Conservation (phyloP, 2,329 filamentous ascomycete species). For the Helminthosporium solani region DNA sequence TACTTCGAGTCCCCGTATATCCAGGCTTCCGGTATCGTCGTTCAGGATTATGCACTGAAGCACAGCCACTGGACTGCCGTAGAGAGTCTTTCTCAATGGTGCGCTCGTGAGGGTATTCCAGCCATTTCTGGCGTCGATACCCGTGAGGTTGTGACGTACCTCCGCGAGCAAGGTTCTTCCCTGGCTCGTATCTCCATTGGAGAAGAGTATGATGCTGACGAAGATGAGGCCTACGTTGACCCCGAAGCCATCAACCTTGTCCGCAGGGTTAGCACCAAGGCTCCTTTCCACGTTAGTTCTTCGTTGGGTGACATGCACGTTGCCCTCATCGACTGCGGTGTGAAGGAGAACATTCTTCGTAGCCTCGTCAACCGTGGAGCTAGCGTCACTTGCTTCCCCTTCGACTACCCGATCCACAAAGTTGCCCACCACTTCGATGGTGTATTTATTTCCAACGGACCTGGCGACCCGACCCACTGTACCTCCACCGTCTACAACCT, state of each 20-base stretch:
- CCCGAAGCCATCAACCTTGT: conserved; percentile 96
- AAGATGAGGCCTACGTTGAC: conserved; percentile 94
- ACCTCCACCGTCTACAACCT: conserved; percentile 93
- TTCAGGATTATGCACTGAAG: conserved; percentile 87
- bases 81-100: conserved; percentile 91
- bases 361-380: conserved; percentile 89
- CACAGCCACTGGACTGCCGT: conserved; percentile 99
- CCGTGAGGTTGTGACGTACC: conserved; percentile 89
- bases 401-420: conserved; percentile 97
- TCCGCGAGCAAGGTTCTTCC: conserved; percentile 95
- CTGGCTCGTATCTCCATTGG: conserved; percentile 92
- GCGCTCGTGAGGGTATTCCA: conserved; percentile 90
- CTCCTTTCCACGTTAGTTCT: conserved; percentile 91
- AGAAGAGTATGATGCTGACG: conserved; percentile 96
- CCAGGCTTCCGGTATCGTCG: conserved; percentile 92
- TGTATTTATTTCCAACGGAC: conserved; percentile 98
- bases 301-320: conserved; percentile 82
- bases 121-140: conserved; percentile 97
- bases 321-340: conserved; percentile 94
- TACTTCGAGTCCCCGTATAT: conserved; percentile 99
- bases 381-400: conserved; percentile 91
- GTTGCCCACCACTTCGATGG: conserved; percentile 96
- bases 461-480: conserved; percentile 96
- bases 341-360: conserved; percentile 99
- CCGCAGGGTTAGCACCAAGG: conserved; percentile 94